phyloP scores from a whole-genome alignment of 495 filamentous ascomycete species.

The Trichoderma orchidacearum region DNA sequence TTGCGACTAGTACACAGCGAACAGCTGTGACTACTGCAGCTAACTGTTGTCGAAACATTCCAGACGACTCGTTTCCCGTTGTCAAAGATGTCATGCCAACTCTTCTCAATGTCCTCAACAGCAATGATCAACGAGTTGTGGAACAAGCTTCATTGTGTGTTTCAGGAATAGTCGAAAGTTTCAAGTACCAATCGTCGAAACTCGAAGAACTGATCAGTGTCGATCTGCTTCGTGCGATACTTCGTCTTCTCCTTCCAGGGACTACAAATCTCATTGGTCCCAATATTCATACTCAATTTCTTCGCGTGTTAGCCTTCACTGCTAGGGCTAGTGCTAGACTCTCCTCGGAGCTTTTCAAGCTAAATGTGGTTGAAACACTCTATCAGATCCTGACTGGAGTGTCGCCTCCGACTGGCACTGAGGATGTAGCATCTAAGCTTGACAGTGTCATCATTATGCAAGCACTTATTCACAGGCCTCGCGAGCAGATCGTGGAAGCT shows the following conservation, averaged over 20 bases:
- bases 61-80: constrained; percentile 79
- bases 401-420: constrained; percentile 68
- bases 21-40: constrained; percentile 95
- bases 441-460: constrained; percentile 99
- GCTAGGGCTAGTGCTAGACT: constrained; percentile 76
- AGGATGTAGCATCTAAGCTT: constrained; percentile 77
- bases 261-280: constrained; percentile 92
- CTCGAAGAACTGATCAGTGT: constrained; percentile 84
- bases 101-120: constrained; percentile 73
- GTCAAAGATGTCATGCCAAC: constrained; percentile 93
- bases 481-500: constrained; percentile 93
- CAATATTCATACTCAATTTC: constrained; percentile 93
- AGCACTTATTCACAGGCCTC: constrained; percentile 88
- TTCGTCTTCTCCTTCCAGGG: constrained; percentile 84
- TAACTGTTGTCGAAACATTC: constrained; percentile 94
- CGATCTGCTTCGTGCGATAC: constrained; percentile 71
- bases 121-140: constrained; percentile 90
- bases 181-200: constrained; percentile 72
- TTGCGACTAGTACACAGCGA: constrained; percentile 90
- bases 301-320: constrained; percentile 77
- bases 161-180: constrained; percentile 93
- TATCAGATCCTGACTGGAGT: constrained; percentile 97
- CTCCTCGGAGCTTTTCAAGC: constrained; percentile 83
- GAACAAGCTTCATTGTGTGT: constrained; percentile 95
- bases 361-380: constrained; percentile 94